Conservation (phyloP, 208 protist species). For the Acanthamoeba rhysodes region DNA sequence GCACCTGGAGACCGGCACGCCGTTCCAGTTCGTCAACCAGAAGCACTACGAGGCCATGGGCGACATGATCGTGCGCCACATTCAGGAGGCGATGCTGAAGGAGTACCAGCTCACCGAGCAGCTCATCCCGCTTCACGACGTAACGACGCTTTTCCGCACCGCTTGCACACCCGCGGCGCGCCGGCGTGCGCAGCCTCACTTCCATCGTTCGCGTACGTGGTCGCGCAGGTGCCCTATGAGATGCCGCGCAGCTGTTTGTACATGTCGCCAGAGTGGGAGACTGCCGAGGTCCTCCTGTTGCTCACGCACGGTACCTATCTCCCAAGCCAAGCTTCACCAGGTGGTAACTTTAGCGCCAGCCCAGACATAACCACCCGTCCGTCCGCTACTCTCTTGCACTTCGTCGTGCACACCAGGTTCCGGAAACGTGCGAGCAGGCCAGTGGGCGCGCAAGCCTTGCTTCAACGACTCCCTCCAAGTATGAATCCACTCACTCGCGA, state of each 20-base stretch:
- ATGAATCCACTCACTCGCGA: too few species aligned
- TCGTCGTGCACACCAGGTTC: not conserved
- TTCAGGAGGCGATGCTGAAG: not conserved
- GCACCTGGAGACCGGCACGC: not conserved
- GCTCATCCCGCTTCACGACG: not conserved
- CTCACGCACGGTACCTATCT: not conserved
- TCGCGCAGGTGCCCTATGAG: not conserved
- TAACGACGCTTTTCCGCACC: not conserved
- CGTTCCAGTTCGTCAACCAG: slow-evolving; percentile 51
- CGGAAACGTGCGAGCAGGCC: not conserved
- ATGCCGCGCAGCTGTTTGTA: not conserved
- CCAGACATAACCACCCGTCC: not conserved
- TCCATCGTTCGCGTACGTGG: not conserved
- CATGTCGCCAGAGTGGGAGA: not conserved
- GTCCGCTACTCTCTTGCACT: too few species aligned
- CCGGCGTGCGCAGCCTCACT: not conserved
- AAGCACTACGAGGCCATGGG: slow-evolving; percentile 50
- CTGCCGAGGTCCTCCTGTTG: not conserved
- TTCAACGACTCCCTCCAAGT: not conserved
- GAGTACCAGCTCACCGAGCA: not conserved
- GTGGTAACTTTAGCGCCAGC: too few species aligned
- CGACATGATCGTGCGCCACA: slow-evolving; percentile 54
- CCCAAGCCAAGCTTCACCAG: too few species aligned
- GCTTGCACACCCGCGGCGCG: too few species aligned
- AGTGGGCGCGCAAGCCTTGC: slow-evolving; percentile 14